Evolutionary conservation across 1,139 yeast species (phyloP).

Genomic region (Debaryomycetaceae sp.): DNA sequence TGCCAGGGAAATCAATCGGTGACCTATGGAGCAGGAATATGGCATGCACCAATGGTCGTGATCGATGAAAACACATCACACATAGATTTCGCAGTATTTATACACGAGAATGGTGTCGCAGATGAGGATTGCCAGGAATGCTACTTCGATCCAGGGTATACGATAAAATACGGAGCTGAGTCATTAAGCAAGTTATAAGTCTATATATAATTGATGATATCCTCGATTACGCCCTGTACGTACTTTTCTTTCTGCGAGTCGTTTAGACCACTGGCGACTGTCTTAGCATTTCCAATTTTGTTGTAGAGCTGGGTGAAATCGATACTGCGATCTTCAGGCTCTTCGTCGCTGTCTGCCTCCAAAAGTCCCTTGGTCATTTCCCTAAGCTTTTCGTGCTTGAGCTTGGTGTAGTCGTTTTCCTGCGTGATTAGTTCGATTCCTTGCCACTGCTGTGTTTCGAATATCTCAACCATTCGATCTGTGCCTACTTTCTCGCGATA

Average conservation of each 20-base stretch:
- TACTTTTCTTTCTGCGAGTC: constrained; percentile 25
- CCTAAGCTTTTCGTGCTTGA: constrained; percentile 19
- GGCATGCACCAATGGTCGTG: constrained; percentile 95
- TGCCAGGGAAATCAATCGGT: constrained; percentile 85
- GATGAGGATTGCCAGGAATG: constrained; percentile 84
- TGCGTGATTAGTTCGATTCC: constrained; percentile 13
- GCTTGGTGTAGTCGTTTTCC: constrained; percentile 12
- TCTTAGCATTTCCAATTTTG: constrained; percentile 30
- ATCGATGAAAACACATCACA: constrained; percentile 45
- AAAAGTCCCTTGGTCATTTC: constrained; percentile 29
- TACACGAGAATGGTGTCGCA: constrained; percentile 76
- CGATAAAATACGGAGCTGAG: constrained; percentile 25
- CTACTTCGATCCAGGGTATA: constrained; percentile 59
- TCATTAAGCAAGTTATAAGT: constrained; percentile 13
- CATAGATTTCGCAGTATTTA: constrained; percentile 80
- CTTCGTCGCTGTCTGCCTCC: constrained; percentile 9
- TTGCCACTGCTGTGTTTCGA: constrained; percentile 42
- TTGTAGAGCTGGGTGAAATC: constrained; percentile 27
- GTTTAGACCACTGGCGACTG: constrained; percentile 19
- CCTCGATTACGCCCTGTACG: constrained; percentile 33
- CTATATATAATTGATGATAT: constrained; percentile 35
- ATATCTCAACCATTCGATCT: constrained; percentile 31
- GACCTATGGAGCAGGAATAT: constrained; percentile 70
- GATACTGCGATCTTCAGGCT: constrained; percentile 8
- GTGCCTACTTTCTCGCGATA: constrained; percentile 24